Percentiles rank a stretch among this genome's conserved stretches.
Evolutionary conservation across 148 eudicot genomes (phyloP).

Genomic region (Amaranthus hypochondriacus): DNA sequence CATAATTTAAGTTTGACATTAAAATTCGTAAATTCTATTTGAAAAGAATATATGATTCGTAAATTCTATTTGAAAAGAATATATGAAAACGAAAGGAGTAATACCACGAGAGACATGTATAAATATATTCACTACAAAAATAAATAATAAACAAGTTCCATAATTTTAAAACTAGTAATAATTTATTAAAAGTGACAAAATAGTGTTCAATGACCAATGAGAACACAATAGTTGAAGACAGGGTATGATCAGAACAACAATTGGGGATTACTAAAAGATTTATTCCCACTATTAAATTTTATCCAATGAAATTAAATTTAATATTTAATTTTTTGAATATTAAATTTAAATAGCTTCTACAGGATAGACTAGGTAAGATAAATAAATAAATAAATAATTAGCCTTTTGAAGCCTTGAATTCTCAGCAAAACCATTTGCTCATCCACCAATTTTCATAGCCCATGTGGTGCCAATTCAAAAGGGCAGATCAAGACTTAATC

Average conservation of each 20-base stretch:
- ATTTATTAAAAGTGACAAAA: background rate
- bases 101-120: too few species aligned
- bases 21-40: too few species aligned
- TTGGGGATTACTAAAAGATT: slow-evolving; percentile 26
- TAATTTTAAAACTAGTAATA: background rate
- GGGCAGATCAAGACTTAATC: slow-evolving; percentile 17
- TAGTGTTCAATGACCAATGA: slow-evolving; percentile 23
- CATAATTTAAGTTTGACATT: too few species aligned
- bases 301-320: too few species aligned
- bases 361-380: background rate
- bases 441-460: slow-evolving; percentile 1
- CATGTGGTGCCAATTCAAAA: slow-evolving; percentile 27
- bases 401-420: slow-evolving; percentile 10
- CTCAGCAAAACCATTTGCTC: slow-evolving; percentile 30
- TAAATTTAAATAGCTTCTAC: background rate
- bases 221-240: slow-evolving; percentile 24
- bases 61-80: too few species aligned
- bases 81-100: too few species aligned
- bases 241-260: slow-evolving; percentile 25
- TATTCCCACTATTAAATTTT: background rate
- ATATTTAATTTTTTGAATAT: background rate
- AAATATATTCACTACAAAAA: background rate
- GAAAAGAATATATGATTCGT: too few species aligned
- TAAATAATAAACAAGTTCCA: background rate
- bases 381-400: background rate